Base-by-base conservation (phyloP, 2,329 filamentous ascomycete genomes). In the Hortaea sp. region DNA sequence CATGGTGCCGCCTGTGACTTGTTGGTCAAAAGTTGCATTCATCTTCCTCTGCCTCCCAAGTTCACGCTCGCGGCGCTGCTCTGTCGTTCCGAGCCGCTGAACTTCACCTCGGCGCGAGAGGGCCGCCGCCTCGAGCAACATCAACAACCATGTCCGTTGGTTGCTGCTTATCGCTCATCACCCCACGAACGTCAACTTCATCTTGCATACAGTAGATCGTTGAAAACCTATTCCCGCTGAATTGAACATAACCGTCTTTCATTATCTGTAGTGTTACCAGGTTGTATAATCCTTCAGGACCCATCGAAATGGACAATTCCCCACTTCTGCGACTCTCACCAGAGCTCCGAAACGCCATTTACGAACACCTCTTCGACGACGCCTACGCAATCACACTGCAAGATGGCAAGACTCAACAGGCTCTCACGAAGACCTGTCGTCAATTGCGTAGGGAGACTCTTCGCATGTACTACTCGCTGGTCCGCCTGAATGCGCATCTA, bases 401-500 rank as follows among this genome's bases (percentile, higher is more conserved):
- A 29, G 7, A 38, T 28, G 37, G 37, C 10, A 37, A 35, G 2
- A 50, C 50, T 27, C 51, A 58, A 42, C 53, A 55, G 34, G 30
- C 44, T 28, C 29, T 59, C 9, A 57, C 53, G 1, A 45, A 42
- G 38, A 56, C 53, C 39, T 57, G 54, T 44, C 49, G 50, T 5
- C 52, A 53, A 44, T 27, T 58, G 4, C 50, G 57, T 5, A 39
- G 42, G 7, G 57, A 59, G 39, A 51, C 51, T 1, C 29, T 56
- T 7, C 29, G 39, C 1, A 55, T 58, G 51, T 58, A 49, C 49
- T 55, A 54, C 29, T 34, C 49, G 5, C 42, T 50, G 2, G 49
- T 53, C 3, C 46, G 49, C 5, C 56, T 58, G 46, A 60, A 60
- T 31, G 57, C 57, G 10, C 56, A 60, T 38, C 49, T 58, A 11